These are phyloP conservation scores for Pseudocercospora fijiensis DNA, from an alignment of 2,329 filamentous ascomycete species.

Conservation along the genomic window DNA sequence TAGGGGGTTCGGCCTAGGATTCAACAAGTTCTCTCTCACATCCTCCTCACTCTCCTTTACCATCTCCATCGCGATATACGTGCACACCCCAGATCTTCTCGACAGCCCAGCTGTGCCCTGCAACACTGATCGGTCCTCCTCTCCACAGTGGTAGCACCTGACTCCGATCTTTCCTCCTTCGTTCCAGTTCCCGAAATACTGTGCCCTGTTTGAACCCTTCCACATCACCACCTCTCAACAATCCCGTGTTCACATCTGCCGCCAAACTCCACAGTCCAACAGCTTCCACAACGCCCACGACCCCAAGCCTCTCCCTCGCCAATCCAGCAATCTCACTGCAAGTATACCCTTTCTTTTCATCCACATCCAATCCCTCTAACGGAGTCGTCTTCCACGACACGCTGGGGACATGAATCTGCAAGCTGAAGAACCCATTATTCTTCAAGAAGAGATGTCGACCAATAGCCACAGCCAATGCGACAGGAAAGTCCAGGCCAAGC, in stretches of 20 bases:
- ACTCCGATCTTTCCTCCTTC: slow-evolving; percentile 33
- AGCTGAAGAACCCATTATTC: slow-evolving; percentile 36
- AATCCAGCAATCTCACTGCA: slow-evolving; percentile 31
- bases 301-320: slow-evolving; percentile 27
- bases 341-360: slow-evolving; percentile 35
- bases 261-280: slow-evolving; percentile 39
- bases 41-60: slow-evolving; percentile 29
- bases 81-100: slow-evolving; percentile 36
- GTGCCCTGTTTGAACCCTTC: slow-evolving; percentile 36
- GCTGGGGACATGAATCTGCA: slow-evolving; percentile 39
- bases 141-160: slow-evolving; percentile 41
- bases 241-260: slow-evolving; percentile 34
- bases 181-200: slow-evolving; percentile 33
- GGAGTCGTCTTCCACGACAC: slow-evolving; percentile 33
- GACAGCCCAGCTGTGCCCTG: slow-evolving; percentile 38
- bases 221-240: slow-evolving; percentile 36
- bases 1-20: neutral
- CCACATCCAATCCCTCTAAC: slow-evolving; percentile 35
- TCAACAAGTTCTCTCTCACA: neutral
- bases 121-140: slow-evolving; percentile 38
- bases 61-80: slow-evolving; percentile 32
- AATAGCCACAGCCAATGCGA: slow-evolving; percentile 37
- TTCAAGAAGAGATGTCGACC: slow-evolving; percentile 37
- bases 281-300: slow-evolving; percentile 32
- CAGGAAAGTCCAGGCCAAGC: slow-evolving; percentile 41